Evolutionary conservation across 2,329 filamentous ascomycete genomes (phyloP).

Genomic region (Nothopassalora personata): DNA sequence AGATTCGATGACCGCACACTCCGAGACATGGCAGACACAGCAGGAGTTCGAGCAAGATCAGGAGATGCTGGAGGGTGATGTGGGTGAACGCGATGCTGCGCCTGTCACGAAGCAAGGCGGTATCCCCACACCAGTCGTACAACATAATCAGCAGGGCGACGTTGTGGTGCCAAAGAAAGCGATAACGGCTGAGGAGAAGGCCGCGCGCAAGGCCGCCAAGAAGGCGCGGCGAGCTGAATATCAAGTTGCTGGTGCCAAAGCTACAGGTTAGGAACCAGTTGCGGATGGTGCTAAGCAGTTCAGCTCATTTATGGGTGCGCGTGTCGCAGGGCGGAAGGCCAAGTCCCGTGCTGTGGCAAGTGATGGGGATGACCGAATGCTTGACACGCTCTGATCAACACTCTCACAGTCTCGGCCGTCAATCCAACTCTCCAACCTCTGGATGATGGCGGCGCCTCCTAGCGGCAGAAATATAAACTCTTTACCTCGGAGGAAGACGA

Average conservation of each 20-base stretch:
- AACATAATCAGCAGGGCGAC: conserved; percentile 20
- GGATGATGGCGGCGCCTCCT: neutral
- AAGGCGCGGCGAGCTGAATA: conserved; percentile 48
- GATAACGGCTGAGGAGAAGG: conserved; percentile 40
- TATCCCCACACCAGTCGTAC: conserved; percentile 23
- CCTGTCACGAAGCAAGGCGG: conserved; percentile 30
- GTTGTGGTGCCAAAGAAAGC: conserved; percentile 15
- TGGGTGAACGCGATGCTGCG: conserved; percentile 33
- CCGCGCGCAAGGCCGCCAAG: conserved; percentile 52
- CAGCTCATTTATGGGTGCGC: neutral
- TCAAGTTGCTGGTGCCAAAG: conserved; percentile 23
- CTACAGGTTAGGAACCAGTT: neutral
- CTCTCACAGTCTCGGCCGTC: neutral
- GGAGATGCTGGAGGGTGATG: conserved; percentile 38
- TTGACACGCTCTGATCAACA: neutral
- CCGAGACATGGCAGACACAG: conserved; percentile 37
- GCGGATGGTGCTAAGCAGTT: neutral
- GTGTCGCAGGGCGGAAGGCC: neutral
- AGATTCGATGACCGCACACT: conserved; percentile 8
- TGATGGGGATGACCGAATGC: neutral
- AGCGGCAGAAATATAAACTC: neutral
- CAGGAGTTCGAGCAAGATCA: conserved; percentile 39
- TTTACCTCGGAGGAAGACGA: no score
- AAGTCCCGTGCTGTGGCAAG: neutral
- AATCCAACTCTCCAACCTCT: neutral